Base-by-base conservation (phyloP, 2,329 filamentous ascomycete genomes). In the Pseudogymnoascus sp. region DNA sequence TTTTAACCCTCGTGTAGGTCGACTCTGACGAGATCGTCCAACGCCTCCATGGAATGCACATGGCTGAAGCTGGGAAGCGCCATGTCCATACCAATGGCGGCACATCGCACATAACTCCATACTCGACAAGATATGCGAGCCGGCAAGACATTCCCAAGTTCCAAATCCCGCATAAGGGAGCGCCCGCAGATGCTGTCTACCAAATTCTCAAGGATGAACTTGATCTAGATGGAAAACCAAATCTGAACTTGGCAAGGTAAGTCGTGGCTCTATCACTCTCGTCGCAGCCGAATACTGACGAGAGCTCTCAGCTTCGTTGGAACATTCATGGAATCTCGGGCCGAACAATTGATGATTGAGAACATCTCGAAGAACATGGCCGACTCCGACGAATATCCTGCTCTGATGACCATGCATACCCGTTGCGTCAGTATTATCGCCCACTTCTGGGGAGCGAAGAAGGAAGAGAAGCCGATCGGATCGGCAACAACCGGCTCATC, bases 361-460 rank as follows among this genome's bases (percentile, higher is more conserved):
- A 89, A 90, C 64, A 74, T 90, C 44, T 79, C 81, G 64, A 90
- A 91, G 75, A 90, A 90, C 69, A 78, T 91, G 74, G 82, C 85
- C n/a, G 88, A 90, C 71, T 84, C 85, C 2, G 88, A 88, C 69
- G 83, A 87, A 71, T 67, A 67, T 53, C 69, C 66, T 1, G 66
- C 68, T 19, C 67, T 81, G 67, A 80, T 81, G 74, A 75, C 79
- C 21, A 87, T 89, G 73, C 86, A 89, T 68, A 78, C 86, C 46
- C 82, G 88, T 7, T 90, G 88, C 70, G 78, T 90, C 17, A 86
- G 81, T 63, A 91, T 90, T 69, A 79, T 90, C 63, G 83, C 87
- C 1, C 75, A 88, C 64, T 77, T 90, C 1, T 89, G 86, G 88
- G 80, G 83, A 17, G 82, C 82, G 7, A 79, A 84, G 69, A 80